Evolutionary conservation across 2,329 filamentous ascomycete species (phyloP), one percentile per base, ranked within the genome.

Genomic region (Aspergillus brunneoviolaceus): DNA sequence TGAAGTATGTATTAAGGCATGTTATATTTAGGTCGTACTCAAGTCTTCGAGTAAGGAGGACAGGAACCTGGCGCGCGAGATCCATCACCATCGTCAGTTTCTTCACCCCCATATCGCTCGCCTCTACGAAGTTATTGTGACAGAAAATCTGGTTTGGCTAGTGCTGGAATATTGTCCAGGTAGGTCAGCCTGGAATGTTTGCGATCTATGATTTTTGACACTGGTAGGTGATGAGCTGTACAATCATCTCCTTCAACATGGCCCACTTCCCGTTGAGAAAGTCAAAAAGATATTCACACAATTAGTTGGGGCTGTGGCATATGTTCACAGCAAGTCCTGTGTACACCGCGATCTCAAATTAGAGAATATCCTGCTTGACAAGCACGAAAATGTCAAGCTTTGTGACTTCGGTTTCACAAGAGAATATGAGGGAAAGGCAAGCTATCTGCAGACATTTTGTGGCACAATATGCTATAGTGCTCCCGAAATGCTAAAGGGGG

Each of bases 331-430:
- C 74, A 93, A 96, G 70, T 93, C 90, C 5, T 99, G 95, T 73
- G 95, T 99, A 35, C 95, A 99, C 76, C 91, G 95, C 68, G 95
- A 99, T 74, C 81, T 99, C 57, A 99, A 99, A 77, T 84, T 99
- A 70, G 95, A 99, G 74, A 96, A 96, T 72, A 97, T 99, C 60
- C 81, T 99, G 50, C 84, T 99, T 67, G 95, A 99, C 80, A 98
- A 96, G 76, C 85, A 97, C 72, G 94, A 96, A 73, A 96, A 98
- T 71, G 95, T 99, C 67, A 99, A 99, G 79, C 80, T 99, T 62
- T 94, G 96, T 67, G 95, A 99, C 75, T 99, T 99, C 79, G 95
- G 95, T 19, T 99, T 99, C 73, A 99, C 95, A 11, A 85, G 95
- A 66, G 95, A 99, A 78, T 99, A 99, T 75, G 92, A 97, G 76